Evolutionary conservation across 192 early-diverging fungal genomes (phyloP), one percentile per base, ranked within the genome.

Genomic region (Coemansia sp.): DNA sequence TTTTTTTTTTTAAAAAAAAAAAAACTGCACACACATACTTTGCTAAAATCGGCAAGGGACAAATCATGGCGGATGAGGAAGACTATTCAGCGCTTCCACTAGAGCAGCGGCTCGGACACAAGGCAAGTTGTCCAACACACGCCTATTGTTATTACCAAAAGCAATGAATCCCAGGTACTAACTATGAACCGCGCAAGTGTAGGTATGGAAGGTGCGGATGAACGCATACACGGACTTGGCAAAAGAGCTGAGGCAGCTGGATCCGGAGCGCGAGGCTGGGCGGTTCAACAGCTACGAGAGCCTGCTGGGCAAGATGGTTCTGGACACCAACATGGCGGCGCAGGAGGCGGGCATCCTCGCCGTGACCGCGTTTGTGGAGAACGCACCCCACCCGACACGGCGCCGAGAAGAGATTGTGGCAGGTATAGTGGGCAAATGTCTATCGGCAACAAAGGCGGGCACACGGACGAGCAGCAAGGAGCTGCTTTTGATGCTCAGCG

Each of bases 151-250:
- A 31, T 31, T 31, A 19, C n/a, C 42, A 44, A 44, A 22, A n/a
- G 5, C 30, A 31, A 21, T 8, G 18, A 44, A 16, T 8, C 6
- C 35, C 1, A 16, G 12, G 0, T 38, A 38, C 35, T 38, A 38
- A 38, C n/a, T 38, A 2, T 16, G 35, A 4, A 16, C n/a, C 11
- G 11, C 11, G 35, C 27, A 29, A n/a, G 4, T 38, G 11, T 68
- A 96, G 96, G 75, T 85, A 31, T 98, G 96, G 96, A 97, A 98
- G 71, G 95, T 91, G 28, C 88, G 96, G 50, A 73, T 88, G 45
- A 83, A 73, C 40, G 96, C 88, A 6, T 98, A 94, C 67, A 86
- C 87, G 25, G 90, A 94, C 48, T 73, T 95, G 16, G 78, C 84
- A 18, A 85, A 85, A 46, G 62, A 87, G 35, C 88, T 96, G 29